A percentile compares a stretch with the other conserved stretches of the same genome.
Evolutionary conservation across 2,329 filamentous ascomycete species (phyloP).

Genomic region (Fusarium incarnatum): DNA sequence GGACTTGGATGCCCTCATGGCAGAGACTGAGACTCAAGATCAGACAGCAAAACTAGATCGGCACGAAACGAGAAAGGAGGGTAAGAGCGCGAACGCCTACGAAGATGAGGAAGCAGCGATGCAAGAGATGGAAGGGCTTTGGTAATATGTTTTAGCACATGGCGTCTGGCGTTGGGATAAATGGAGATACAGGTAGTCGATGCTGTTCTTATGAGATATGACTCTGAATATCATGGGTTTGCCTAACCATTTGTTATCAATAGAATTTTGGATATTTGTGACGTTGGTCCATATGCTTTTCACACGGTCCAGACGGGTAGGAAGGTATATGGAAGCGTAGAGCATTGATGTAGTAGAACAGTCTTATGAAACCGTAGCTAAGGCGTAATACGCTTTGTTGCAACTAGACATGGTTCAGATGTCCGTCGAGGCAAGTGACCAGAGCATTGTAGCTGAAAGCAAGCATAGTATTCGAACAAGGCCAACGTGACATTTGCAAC

Average conservation of each 20-base stretch:
- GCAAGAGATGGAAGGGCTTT: slow-evolving; percentile 70
- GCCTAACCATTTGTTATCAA: neutral
- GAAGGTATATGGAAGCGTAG: neutral
- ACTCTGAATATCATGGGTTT: neutral
- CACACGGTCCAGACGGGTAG: neutral
- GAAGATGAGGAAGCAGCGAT: slow-evolving; percentile 76
- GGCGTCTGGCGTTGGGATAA: slow-evolving; percentile 10
- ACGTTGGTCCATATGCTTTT: neutral
- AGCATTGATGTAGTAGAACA: neutral
- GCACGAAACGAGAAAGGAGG: slow-evolving; percentile 1
- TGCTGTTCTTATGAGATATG: neutral
- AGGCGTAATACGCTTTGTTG: neutral
- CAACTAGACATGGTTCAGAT: neutral
- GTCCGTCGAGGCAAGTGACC: neutral
- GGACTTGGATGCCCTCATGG: slow-evolving; percentile 65
- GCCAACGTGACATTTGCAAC: neutral
- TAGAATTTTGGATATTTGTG: neutral
- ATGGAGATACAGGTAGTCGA: neutral
- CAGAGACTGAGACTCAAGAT: slow-evolving; percentile 57
- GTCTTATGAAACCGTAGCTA: neutral
- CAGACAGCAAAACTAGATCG: neutral
- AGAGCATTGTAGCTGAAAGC: neutral
- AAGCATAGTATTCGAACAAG: neutral
- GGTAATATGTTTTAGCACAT: slow-evolving; percentile 48
- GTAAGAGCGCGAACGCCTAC: slow-evolving; percentile 54